Evolutionary conservation across 2,329 filamentous ascomycete genomes (phyloP), one percentile per base, ranked within the genome.

Genomic region (Fusarium luffae): DNA sequence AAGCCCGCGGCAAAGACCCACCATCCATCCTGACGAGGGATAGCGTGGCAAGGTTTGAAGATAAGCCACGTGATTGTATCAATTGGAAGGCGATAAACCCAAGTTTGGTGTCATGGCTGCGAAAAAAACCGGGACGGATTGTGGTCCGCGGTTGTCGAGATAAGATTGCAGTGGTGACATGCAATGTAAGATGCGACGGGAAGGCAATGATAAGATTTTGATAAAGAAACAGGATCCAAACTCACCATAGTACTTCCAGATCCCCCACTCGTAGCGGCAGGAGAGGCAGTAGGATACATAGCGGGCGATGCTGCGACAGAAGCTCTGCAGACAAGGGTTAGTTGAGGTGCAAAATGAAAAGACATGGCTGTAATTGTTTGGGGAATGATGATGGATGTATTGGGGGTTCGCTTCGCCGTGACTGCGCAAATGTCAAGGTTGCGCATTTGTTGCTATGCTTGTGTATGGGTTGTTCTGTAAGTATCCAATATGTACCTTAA

Each of bases 401-500:
- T n/a, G 32, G 32, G 16, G 12, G 12, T 10, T 47, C 48, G 12
- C 30, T 42, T 21, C 16, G 34, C 27, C 32, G 16, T 23, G 30
- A 34, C 23, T 27, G 62, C 56, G 25, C 63, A 48, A 59, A 27
- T 11, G 19, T 44, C 28, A 19, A 46, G 28, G 41, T 27, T 32
- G 34, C 41, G 47, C 58, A 54, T 48, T 18, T 18, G 6, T 57
- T 54, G 30, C 52, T 54, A 18, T 27, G 21, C 7, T 41, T 27
- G 32, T 59, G 21, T 25, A 19, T 30, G 40, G 19, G 49, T 43
- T 13, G 21, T 18, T 51, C 43, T 27, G 47, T 42, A 40, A 23
- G 49, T 47, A n/a, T 41, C 44, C 83, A 77, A 16, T 41, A 43
- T 83, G 77, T 78, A 86, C 85, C 83, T 84, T 68, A 81, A 67